Percentiles rank a stretch among this genome's conserved stretches.
These are phyloP conservation scores for Geosiphon pyriformis DNA, from an alignment of 192 early-diverging fungal genomes.

Conservation along the genomic window DNA sequence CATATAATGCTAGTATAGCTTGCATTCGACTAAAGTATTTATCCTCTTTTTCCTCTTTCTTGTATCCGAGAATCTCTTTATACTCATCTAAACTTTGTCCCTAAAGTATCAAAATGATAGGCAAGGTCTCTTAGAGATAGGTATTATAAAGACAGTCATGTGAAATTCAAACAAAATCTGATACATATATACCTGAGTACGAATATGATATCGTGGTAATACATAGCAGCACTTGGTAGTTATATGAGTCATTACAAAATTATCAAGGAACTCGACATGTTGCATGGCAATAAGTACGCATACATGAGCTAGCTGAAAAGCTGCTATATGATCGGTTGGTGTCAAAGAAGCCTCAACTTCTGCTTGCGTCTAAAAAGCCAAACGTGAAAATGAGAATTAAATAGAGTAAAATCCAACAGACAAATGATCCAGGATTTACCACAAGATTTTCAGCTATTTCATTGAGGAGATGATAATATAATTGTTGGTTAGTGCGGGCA, in stretches of 20 bases:
- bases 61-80: conserved; percentile 37
- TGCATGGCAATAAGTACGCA: conserved; percentile 49
- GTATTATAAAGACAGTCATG: conserved; percentile 2
- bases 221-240: conserved; percentile 66
- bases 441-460: background rate
- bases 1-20: conserved; percentile 64
- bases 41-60: conserved; percentile 48
- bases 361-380: conserved; percentile 52
- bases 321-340: conserved; percentile 30
- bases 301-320: conserved; percentile 63
- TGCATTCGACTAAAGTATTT: conserved; percentile 62
- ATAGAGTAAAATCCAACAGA: background rate
- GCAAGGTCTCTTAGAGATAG: too few relatives aligned
- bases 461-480: background rate
- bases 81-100: conserved; percentile 31
- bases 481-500: background rate
- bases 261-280: conserved; percentile 52
- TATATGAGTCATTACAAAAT: conserved; percentile 59
- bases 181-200: conserved; percentile 38
- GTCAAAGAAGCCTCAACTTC: conserved; percentile 63
- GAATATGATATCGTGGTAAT: conserved; percentile 55
- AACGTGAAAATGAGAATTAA: background rate
- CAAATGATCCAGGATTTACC: background rate
- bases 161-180: background rate
- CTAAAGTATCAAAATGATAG: conserved; percentile 5